Percentiles rank a stretch among this genome's conserved stretches.
Evolutionary conservation across 1,139 yeast genomes (phyloP).

Genomic region (Magnusiomyces suaveolens): DNA sequence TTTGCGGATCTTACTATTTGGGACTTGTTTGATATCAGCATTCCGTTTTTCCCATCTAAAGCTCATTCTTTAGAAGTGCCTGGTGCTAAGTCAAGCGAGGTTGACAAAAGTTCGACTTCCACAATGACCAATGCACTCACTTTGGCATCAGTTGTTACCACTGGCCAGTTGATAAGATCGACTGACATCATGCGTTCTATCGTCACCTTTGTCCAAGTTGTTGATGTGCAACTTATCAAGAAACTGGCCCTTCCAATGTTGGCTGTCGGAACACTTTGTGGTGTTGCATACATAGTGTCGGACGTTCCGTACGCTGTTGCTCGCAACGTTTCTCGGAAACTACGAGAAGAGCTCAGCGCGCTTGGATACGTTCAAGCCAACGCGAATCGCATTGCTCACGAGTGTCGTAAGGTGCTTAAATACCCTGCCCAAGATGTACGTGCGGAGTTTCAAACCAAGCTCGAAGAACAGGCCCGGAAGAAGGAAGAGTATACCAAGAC

Average conservation of each 20-base stretch:
- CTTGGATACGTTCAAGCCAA: slow-evolving; percentile 72
- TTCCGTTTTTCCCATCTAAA: slow-evolving; percentile 18
- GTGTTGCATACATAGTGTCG: slow-evolving; percentile 55
- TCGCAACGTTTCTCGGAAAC: slow-evolving; percentile 65
- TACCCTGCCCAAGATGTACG: slow-evolving; percentile 80
- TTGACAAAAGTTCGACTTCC: slow-evolving; percentile 20
- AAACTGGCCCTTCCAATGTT: slow-evolving; percentile 40
- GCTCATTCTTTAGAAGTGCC: background rate
- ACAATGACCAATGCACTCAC: slow-evolving; percentile 35
- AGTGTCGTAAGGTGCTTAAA: slow-evolving; percentile 69
- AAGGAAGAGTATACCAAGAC: slow-evolving; percentile 47
- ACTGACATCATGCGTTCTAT: slow-evolving; percentile 25
- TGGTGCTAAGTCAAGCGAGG: slow-evolving; percentile 31
- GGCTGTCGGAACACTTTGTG: slow-evolving; percentile 46
- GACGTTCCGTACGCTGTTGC: slow-evolving; percentile 90
- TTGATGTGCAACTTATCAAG: slow-evolving; percentile 23
- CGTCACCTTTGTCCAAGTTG: slow-evolving; percentile 20
- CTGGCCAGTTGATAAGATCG: slow-evolving; percentile 26
- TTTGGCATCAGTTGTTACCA: slow-evolving; percentile 34
- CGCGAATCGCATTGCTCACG: slow-evolving; percentile 69
- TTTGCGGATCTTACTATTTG: slow-evolving; percentile 48
- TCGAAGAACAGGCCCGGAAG: slow-evolving; percentile 54
- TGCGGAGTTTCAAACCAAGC: slow-evolving; percentile 58
- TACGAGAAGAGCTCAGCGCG: slow-evolving; percentile 50
- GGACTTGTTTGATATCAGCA: slow-evolving; percentile 58